Base-by-base conservation (phyloP, 139 green algal genomes). In the Chlamydomonas sphaeroides region DNA sequence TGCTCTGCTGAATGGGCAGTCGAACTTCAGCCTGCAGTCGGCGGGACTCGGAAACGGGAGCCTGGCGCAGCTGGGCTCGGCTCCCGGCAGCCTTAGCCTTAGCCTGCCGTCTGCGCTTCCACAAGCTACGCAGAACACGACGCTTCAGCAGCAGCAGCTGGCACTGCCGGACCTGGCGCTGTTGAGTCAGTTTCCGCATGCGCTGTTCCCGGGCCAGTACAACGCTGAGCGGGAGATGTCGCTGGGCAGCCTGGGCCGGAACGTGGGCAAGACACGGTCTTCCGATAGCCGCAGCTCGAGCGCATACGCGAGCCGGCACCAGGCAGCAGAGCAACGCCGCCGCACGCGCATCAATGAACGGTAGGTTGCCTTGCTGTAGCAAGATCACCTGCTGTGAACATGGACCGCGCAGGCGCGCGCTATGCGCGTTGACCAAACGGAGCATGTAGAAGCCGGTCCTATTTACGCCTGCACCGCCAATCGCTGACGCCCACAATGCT, bases 301-400 rank as follows among this genome's bases (percentile, higher is more conserved):
- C n/a, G 89, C 88, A 0, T 93, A 93, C 62, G 90, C 90, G 21
- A 87, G 70, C 1, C 79, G 92, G 10, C 90, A 94, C 67, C 91
- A 95, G 59, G 90, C 90, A 30, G 93, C 93, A 14, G 93, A 96
- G 78, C 93, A 96, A 68, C 80, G 93, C 3, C 84, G 93, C 3
- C 85, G 93, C 5, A 94, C 87, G 1, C 80, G 93, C 36, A 96
- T 96, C 78, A 96, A 96, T 73, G 93, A 96, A 36, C 85, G 93
- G 92, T 93, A 78, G 38, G 85, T 53, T 65, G 20, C 48, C 1
- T n/a, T n/a, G n/a, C n/a, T n/a, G n/a, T n/a, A n/a, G n/a, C n/a
- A n/a, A n/a, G n/a, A n/a, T n/a, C n/a, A n/a, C n/a, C n/a, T n/a
- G n/a, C n/a, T n/a, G n/a, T n/a, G n/a, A n/a, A n/a, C n/a, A n/a